These are phyloP conservation scores for Phytophthora fragariae DNA, from an alignment of 352 stramenopile species.

Conservation along the genomic window DNA sequence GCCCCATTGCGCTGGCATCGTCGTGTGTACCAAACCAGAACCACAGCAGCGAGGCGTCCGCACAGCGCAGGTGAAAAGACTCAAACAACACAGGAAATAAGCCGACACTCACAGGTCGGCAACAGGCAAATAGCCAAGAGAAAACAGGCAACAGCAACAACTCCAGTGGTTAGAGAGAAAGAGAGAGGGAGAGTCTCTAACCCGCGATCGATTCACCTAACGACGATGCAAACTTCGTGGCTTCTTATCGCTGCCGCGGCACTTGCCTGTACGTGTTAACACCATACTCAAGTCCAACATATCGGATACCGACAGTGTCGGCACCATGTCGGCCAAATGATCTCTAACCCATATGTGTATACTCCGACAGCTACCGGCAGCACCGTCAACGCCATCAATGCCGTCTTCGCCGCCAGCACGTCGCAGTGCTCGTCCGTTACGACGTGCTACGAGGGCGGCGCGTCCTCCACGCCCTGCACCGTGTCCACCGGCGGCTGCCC, in stretches of 20 bases:
- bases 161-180: not conserved
- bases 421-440: constrained; percentile 36
- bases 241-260: not conserved
- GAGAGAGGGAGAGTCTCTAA: not conserved
- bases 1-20: constrained; percentile 6
- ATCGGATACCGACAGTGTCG: not conserved
- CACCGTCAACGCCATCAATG: not conserved
- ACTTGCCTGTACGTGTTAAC: not conserved
- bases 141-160: not conserved
- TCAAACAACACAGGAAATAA: not conserved
- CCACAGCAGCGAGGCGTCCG: not conserved
- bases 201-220: not conserved
- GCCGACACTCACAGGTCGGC: not conserved
- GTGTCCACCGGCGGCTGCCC: constrained; percentile 40
- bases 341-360: not conserved
- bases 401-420: constrained; percentile 27
- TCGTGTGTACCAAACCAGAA: constrained; percentile 27
- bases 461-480: constrained; percentile 32
- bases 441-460: constrained; percentile 43
- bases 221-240: not conserved
- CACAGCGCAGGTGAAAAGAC: not conserved
- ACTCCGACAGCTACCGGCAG: not conserved
- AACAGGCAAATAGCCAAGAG: not conserved
- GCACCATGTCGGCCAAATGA: not conserved
- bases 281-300: not conserved